phyloP scores from a whole-genome alignment of 768 basidiomycete genomes.

The Leccinum rimulosum region DNA sequence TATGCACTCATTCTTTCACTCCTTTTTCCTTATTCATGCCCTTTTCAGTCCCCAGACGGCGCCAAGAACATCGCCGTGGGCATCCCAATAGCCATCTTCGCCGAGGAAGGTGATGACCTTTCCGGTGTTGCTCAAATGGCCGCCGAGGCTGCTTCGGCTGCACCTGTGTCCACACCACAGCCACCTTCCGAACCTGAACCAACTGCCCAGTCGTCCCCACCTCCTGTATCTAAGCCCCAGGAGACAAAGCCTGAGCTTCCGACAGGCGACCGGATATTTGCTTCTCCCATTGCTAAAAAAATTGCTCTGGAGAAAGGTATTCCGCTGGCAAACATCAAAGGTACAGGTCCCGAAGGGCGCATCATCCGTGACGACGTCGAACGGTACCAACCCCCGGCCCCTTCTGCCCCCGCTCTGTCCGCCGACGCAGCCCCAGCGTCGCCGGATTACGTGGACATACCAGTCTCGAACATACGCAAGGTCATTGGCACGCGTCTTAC shows the following conservation, averaged over 20 bases:
- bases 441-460: constrained; percentile 84
- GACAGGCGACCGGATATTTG: constrained; percentile 83
- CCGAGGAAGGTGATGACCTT: constrained; percentile 93
- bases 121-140: constrained; percentile 78
- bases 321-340: constrained; percentile 86
- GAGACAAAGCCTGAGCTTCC: constrained; percentile 55
- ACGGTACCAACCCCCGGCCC: constrained; percentile 65
- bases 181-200: constrained; percentile 44
- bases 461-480: constrained; percentile 92
- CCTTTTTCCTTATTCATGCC: background rate
- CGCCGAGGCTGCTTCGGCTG: constrained; percentile 50
- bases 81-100: constrained; percentile 84
- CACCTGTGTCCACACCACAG: constrained; percentile 34
- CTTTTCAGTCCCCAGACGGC: constrained; percentile 70
- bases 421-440: constrained; percentile 49
- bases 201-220: constrained; percentile 32
- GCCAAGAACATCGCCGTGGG: constrained; percentile 87
- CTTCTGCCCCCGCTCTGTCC: constrained; percentile 42
- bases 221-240: constrained; percentile 34
- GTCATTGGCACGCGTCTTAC: constrained; percentile 87
- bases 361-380: constrained; percentile 96
- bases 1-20: constrained; percentile 38
- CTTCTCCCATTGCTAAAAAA: constrained; percentile 94
- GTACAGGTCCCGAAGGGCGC: constrained; percentile 89
- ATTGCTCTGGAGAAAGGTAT: constrained; percentile 93